Base-by-base conservation (phyloP, 441 rosid genomes). In the Syzygium syzygioides region DNA sequence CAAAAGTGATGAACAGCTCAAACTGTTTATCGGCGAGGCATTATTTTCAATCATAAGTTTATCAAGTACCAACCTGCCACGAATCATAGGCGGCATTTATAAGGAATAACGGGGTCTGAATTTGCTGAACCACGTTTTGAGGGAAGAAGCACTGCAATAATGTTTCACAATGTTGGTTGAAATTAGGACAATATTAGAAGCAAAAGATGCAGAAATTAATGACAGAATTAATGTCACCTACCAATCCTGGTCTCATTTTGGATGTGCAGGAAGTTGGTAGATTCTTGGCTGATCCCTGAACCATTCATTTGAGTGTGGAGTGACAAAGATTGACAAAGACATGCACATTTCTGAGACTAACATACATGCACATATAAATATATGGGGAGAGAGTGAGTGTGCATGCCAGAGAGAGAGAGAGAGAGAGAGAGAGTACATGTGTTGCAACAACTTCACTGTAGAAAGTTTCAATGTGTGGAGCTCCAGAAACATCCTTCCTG, bases 221-320 rank as follows among this genome's bases (percentile, higher is more conserved):
- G n/a, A 23, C 53, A 23, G 83, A 41, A 45, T 64, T n/a, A 26
- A 15, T 3, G 53, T 55, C 34, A 68, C 86, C 54, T 55, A 88
- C 90, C 87, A 88, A 56, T 28, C 85, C 90, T 0, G 90, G 90
- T 9, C n/a, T 85, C 85, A 88, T 25, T 88, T 80, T 64, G 30
- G 90, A 66, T 37, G 90, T 88, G 87, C 90, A 88, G 55, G 90
- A 88, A 60, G 66, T 76, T 15, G 90, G 90, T 45, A 88, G 76
- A 55, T 85, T 85, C 87, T 88, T 88, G 85, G 90, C 87, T 17
- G 90, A 88, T 48, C 56, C 87, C 90, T 88, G 84, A 37, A 85
- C 37, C 66, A 54, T 45, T 14, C n/a, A 30, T 86, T 54, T 10
- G 30, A 59, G 53, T 66, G 18, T 64, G 17, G 23, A 66, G 45